Percentiles rank a stretch among this genome's conserved stretches.
These are phyloP conservation scores for Aspergillus sclerotiicarbonarius DNA, from an alignment of 495 filamentous ascomycete species.

Conservation along the genomic window DNA sequence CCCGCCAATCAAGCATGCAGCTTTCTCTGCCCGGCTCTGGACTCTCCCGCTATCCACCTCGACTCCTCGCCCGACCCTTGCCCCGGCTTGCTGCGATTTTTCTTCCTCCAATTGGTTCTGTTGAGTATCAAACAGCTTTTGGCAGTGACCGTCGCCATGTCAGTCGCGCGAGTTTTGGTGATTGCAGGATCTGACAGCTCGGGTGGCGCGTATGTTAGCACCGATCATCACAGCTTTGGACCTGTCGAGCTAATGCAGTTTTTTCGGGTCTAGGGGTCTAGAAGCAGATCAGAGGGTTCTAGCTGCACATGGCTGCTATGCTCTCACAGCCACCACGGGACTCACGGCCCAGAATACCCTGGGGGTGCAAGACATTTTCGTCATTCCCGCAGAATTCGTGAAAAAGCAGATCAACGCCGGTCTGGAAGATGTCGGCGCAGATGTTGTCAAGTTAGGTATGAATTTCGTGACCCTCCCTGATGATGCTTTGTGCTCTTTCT, in stretches of 20 bases:
- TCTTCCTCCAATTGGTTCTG: neutral
- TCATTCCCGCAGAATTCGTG: slow-evolving; percentile 75
- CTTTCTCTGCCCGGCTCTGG: neutral
- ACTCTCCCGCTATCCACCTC: neutral
- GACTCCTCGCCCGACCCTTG: neutral
- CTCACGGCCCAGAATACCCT: slow-evolving; percentile 92
- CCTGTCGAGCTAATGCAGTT: slow-evolving; percentile 19
- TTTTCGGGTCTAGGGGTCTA: slow-evolving; percentile 62
- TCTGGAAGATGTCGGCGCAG: slow-evolving; percentile 77
- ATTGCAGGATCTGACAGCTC: slow-evolving; percentile 87
- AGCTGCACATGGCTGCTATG: slow-evolving; percentile 87
- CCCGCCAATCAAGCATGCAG: neutral
- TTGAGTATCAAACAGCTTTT: neutral
- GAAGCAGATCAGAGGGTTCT: slow-evolving; percentile 97
- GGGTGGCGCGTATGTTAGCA: slow-evolving; percentile 71
- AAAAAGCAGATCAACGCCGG: slow-evolving; percentile 80
- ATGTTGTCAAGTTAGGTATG: slow-evolving; percentile 89
- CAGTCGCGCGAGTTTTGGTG: slow-evolving; percentile 61
- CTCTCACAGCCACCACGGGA: slow-evolving; percentile 94
- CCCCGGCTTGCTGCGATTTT: neutral
- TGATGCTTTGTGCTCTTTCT: neutral
- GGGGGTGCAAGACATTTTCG: slow-evolving; percentile 78
- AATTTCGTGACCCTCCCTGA: neutral
- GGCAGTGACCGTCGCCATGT: slow-evolving; percentile 23
- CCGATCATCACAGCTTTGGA: slow-evolving; percentile 9